Percentiles rank a stretch among this genome's conserved stretches.
Evolutionary conservation across 192 early-diverging fungal species (phyloP).

Genomic region (Coemansia sp.): DNA sequence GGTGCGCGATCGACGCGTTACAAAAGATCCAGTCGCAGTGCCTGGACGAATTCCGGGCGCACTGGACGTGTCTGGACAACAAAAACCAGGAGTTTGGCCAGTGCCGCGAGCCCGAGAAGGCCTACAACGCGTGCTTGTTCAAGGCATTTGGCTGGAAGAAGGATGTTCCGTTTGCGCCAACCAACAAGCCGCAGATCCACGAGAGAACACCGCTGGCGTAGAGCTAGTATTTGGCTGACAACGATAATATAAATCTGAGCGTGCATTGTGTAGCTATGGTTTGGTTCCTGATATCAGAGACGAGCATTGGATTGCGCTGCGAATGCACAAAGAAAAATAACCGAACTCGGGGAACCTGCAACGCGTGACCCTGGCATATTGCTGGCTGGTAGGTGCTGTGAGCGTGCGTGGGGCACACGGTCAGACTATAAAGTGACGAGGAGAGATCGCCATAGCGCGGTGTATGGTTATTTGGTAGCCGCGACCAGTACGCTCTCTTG

Average conservation of each 20-base stretch:
- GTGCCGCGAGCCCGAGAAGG: constrained; percentile 74
- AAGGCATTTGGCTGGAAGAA: constrained; percentile 74
- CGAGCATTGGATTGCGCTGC: too few species aligned
- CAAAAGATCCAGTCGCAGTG: constrained; percentile 87
- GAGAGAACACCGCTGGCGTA: constrained; percentile 12
- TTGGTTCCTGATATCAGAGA: too few species aligned
- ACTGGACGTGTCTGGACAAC: constrained; percentile 89
- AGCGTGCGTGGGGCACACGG: not conserved
- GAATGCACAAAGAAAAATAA: not conserved
- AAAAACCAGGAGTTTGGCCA: constrained; percentile 84
- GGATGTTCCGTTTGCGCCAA: constrained; percentile 61
- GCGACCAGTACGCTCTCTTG: too few species aligned
- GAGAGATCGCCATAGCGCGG: not conserved
- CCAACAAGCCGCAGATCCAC: constrained; percentile 39
- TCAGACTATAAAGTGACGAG: not conserved
- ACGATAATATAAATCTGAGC: not conserved
- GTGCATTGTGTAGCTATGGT: too few species aligned
- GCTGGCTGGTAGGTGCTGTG: too few species aligned
- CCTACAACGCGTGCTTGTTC: constrained; percentile 87
- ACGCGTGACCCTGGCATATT: too few species aligned
- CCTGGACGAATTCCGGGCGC: constrained; percentile 74
- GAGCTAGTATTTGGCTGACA: too few species aligned
- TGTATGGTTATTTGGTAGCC: too few species aligned
- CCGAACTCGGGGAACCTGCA: not conserved
- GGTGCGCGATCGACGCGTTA: constrained; percentile 86